Conservation (phyloP, 2,329 filamentous ascomycete genomes). For the Hypoxylon sp. region DNA sequence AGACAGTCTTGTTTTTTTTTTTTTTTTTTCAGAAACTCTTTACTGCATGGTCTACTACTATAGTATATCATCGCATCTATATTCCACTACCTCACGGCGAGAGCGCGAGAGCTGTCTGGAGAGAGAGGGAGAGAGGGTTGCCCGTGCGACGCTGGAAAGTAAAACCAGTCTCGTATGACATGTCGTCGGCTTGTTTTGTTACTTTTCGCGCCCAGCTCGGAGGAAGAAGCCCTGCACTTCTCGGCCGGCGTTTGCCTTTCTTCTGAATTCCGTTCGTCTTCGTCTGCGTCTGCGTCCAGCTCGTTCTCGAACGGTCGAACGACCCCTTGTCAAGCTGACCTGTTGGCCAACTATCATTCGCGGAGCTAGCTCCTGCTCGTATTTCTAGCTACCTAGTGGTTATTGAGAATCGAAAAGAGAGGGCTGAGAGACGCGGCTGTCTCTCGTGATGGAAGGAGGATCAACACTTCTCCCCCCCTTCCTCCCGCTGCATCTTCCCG, state of each 20-base stretch:
- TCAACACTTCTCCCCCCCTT: not conserved
- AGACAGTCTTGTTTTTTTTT: too few species aligned
- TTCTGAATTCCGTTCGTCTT: not conserved
- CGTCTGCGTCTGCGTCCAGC: too few species aligned
- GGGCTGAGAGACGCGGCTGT: not conserved
- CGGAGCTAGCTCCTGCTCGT: not conserved
- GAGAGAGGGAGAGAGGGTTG: not conserved
- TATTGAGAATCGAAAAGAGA: not conserved
- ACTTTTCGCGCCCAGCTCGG: too few species aligned
- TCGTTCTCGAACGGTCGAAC: not conserved
- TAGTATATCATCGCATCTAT: constrained; percentile 4
- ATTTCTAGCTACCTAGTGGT: not conserved
- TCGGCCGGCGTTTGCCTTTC: not conserved
- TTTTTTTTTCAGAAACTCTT: not conserved
- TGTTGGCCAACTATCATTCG: not conserved
- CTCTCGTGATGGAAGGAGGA: not conserved
- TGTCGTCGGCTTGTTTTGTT: not conserved
- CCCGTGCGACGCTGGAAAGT: not conserved
- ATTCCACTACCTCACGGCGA: not conserved
- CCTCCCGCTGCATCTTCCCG: constrained; percentile 30
- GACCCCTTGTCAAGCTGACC: not conserved
- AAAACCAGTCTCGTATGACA: not conserved
- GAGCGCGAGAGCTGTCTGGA: not conserved
- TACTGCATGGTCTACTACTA: not conserved
- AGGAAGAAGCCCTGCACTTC: not conserved